Evolutionary conservation across 192 early-diverging fungal genomes (phyloP), one percentile per base, ranked within the genome.

Genomic region (Entophlyctis luteolus): DNA sequence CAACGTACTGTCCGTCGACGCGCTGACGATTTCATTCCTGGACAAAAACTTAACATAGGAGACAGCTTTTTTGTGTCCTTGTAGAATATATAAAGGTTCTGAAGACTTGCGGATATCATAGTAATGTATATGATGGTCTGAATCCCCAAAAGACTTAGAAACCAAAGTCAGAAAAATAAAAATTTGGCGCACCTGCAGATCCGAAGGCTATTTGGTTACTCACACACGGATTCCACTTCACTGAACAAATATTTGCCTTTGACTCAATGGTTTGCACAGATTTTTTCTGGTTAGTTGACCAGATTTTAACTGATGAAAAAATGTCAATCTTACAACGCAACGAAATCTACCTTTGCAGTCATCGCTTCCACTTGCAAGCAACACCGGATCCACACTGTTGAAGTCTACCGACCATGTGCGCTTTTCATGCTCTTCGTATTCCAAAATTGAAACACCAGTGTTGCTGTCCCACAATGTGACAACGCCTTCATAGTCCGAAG

Each of bases 371-470:
- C 89, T 91, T 42, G 89, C 91, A 58, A 96, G 70, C 1, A 84
- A 77, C 27, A 81, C 88, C 14, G 94, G 93, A 63, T 96, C 89
- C 14, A 77, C 80, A 6, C 75, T 68, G 50, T 82, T 86, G 71
- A 91, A 96, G 71, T 96, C 93, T 4, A 96, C 89, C 50, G 92
- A 90, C 94, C 94, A 98, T 8, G 88, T 85, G 2, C 96, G 84
- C 76, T 91, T 90, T 66, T 95, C 91, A 72, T 98, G 96, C 70
- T 98, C 96, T 55, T 91, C 84, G 77, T 90, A 89, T 4, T 74
- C 75, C 48, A 75, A 68, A 1, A 87, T 83, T 35, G 82, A 72
- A 18, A 72, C 62, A 25, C 93, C 92, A 5, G 84, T 83, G 22
- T 77, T 73, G 1, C 86, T 83, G 72, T 98, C 94, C 94, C 94